Base-by-base conservation (phyloP, 2,329 filamentous ascomycete genomes). In the Fusarium sp. region DNA sequence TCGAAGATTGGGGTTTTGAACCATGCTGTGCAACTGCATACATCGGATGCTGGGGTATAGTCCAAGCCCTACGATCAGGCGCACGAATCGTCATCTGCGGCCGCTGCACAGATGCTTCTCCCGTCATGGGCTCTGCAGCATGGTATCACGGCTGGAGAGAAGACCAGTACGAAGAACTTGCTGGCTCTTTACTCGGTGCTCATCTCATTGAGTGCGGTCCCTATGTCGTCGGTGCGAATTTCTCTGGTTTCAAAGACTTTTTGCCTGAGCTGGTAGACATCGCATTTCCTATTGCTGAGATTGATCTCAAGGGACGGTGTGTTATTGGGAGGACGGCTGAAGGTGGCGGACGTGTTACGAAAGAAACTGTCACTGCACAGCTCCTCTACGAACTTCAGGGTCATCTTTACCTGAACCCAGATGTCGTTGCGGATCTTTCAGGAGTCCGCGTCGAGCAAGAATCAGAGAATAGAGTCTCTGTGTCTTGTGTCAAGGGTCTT, bases 151-250 rank as follows among this genome's bases (percentile, higher is more conserved):
- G 79, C 2, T 89, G 86, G 87, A 62, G 66, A 1, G 80, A 83
- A 18, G 80, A 77, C 0, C 79, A 84, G 25, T 86, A 82, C 21
- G 82, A 88, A 61, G 70, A 78, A 19, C 78, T 89, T 7, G 86
- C 86, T 0, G 83, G 83, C 0, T 78, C 84, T 0, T 72, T 88
- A 0, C 74, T 88, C 6, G 84, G 84, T 1, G 85, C 84, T 2
- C 84, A 88, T 73, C 72, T 87, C 8, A 86, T 87, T 42, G 86
- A 88, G 69, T 88, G 85, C 68, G 82, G 81, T 0, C 79, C 83
- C 1, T 89, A 89, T 56, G 84, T 84, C 4, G 85, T 84, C 0
- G 86, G 86, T 0, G 83, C 78, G 0, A 88, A 89, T 65, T 89
- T 87, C 62, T 80, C 85, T 0, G 86, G 85, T 1, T 86, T 77